A percentile compares a stretch with the other conserved stretches of the same genome.
These are phyloP conservation scores for Rhizophagus clarus DNA, from an alignment of 192 early-diverging fungal genomes.

Conservation along the genomic window DNA sequence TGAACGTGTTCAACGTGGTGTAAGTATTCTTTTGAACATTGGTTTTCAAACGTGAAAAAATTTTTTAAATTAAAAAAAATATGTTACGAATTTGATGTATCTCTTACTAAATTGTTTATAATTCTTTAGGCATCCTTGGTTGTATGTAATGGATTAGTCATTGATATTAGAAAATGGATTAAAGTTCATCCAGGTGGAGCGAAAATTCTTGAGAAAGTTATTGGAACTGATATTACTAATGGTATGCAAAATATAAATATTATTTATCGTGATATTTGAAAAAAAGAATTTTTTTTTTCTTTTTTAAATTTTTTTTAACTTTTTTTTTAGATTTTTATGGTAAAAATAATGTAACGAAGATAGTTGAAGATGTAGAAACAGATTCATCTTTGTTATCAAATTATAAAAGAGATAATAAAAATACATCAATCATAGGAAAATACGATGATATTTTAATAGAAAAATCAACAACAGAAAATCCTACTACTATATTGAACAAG, in stretches of 20 bases:
- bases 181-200: constrained; percentile 2
- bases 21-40: not conserved
- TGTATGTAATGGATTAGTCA: constrained; percentile 16
- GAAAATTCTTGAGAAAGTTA: not conserved
- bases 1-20: constrained; percentile 26
- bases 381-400: not conserved
- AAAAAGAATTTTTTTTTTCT: no score
- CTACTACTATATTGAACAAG: no score
- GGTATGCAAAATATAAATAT: no score
- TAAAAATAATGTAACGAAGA: not conserved
- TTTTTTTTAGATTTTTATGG: constrained; percentile 14
- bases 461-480: no score
- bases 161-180: constrained; percentile 29
- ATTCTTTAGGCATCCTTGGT: constrained; percentile 31
- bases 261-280: not conserved
- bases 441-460: no score
- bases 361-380: not conserved
- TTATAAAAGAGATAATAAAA: not conserved
- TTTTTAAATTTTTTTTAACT: no score
- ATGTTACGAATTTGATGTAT: no score
- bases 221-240: constrained; percentile 27
- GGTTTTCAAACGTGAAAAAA: no score
- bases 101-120: no score
- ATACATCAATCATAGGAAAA: no score
- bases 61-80: no score